Conservation (phyloP, 768 basidiomycete species). For the Jaapia argillacea region DNA sequence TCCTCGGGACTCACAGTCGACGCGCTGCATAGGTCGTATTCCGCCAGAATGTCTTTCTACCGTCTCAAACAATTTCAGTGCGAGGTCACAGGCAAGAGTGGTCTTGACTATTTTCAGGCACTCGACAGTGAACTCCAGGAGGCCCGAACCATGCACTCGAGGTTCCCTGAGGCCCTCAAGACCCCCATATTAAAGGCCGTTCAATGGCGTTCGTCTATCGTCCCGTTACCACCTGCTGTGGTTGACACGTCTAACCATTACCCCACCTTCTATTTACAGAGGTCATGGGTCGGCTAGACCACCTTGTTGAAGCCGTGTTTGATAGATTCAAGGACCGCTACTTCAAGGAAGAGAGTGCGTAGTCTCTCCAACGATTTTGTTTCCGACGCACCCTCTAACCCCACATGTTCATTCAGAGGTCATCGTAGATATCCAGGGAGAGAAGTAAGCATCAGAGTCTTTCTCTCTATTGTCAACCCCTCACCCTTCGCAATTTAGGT, state of each 20-base stretch:
- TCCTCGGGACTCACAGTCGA: conserved; percentile 22
- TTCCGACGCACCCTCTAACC: conserved; percentile 6
- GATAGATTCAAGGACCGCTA: conserved; percentile 97
- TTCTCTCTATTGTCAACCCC: neutral
- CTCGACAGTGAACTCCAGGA: conserved; percentile 87
- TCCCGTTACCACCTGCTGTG: conserved; percentile 9
- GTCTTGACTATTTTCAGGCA: conserved; percentile 90
- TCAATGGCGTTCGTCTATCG: conserved; percentile 85
- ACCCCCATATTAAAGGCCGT: conserved; percentile 84
- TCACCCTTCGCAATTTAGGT: conserved; percentile 33
- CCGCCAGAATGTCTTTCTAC: conserved; percentile 91
- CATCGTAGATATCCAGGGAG: conserved; percentile 77
- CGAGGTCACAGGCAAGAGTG: conserved; percentile 92
- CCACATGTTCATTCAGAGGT: conserved; percentile 46
- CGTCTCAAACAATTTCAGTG: conserved; percentile 92
- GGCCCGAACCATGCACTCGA: conserved; percentile 77
- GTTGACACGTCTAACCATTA: neutral
- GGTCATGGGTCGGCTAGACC: conserved; percentile 94
- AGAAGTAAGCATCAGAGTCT: conserved; percentile 54
- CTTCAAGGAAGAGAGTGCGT: conserved; percentile 84
- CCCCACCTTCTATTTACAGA: conserved; percentile 35
- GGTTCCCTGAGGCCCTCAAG: conserved; percentile 91
- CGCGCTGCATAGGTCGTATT: conserved; percentile 49
- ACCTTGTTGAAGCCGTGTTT: conserved; percentile 88
- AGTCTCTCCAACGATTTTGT: conserved; percentile 5